These are phyloP conservation scores for Boechera stricta DNA, from an alignment of 345 rosid genomes.

Conservation along the genomic window DNA sequence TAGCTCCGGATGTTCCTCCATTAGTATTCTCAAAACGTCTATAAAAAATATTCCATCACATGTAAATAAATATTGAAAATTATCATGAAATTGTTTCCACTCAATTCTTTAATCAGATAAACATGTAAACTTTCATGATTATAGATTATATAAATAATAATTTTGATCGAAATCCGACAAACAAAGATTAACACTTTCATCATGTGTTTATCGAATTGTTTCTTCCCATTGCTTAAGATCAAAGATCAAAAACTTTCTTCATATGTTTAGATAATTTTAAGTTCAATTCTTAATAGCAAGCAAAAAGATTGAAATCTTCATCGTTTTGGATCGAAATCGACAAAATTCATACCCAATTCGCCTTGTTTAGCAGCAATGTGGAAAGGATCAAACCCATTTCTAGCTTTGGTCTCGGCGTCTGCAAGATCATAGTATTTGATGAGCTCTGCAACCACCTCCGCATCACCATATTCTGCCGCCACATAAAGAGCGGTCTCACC, in stretches of 20 bases:
- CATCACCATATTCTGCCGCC: constrained; percentile 75
- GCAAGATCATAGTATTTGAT: constrained; percentile 69
- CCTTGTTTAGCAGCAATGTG: constrained; percentile 93
- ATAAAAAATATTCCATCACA: neutral
- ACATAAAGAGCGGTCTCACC: constrained; percentile 87
- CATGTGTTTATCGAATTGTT: neutral
- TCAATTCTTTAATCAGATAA: neutral
- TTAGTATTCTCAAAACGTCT: constrained; percentile 71
- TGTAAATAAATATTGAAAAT: neutral
- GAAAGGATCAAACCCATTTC: constrained; percentile 86
- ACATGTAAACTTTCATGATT: too few species aligned
- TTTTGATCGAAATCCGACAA: neutral
- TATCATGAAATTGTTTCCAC: neutral
- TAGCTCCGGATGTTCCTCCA: constrained; percentile 82
- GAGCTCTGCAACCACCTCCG: constrained; percentile 70
- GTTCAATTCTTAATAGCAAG: neutral
- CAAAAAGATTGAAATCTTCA: neutral
- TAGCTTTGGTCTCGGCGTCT: constrained; percentile 79
- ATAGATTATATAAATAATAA: too few species aligned
- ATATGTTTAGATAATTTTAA: neutral
- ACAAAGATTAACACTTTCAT: neutral
- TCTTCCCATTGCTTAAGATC: neutral
- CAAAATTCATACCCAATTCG: constrained; percentile 59
- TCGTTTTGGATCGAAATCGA: neutral
- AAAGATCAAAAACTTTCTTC: neutral